Base-by-base conservation (phyloP, 257 asterid species). In the Scutellaria baicalensis region DNA sequence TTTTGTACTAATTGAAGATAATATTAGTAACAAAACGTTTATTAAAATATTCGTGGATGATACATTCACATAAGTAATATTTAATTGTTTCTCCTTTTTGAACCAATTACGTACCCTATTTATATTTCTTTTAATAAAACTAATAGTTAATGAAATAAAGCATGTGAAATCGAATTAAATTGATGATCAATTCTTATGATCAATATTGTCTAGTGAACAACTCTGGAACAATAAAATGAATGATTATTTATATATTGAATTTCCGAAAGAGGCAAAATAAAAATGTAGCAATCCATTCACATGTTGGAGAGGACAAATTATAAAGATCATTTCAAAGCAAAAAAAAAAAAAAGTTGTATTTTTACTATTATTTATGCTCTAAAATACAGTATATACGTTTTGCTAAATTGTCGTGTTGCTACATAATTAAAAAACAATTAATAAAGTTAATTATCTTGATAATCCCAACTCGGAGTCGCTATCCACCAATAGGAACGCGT, bases 401-500 rank as follows among this genome's bases (percentile, higher is more conserved):
- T 40, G 65, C 56, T 54, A 66, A 64, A 43, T 77, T 75, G 81
- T 81, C 81, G 71, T 71, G 62, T 69, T 51, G 63, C 69, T 72
- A 44, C 68, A 17, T 69, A 48, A 77, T 62, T 17, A 42, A 71
- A 55, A 7, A 73, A 68, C 75, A 75, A 81, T 64, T 63, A 78
- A 75, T 54, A 12, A 20, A 35, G 70, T 33, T 10, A 38, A 35
- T 74, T 75, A 66, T 75, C 65, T 82, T 72, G 86, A 72, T 81
- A 78, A 81, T 81, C 81, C 69, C 86, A 81, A 74, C 36, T n/a
- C 52, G 49, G 60, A 55, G 81, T 73, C 79, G 64, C 67, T 17
- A 65, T 65, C 83, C 71, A 72, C 83, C 86, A 75, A 82, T 82
- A 11, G 64, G 59, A 70, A 69, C 4, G 68, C 75, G 78, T 77